A percentile compares a stretch with the other conserved stretches of the same genome.
Evolutionary conservation across 176 grass and related monocot species (phyloP).

Genomic region (Dendrocalamus sinicus): DNA sequence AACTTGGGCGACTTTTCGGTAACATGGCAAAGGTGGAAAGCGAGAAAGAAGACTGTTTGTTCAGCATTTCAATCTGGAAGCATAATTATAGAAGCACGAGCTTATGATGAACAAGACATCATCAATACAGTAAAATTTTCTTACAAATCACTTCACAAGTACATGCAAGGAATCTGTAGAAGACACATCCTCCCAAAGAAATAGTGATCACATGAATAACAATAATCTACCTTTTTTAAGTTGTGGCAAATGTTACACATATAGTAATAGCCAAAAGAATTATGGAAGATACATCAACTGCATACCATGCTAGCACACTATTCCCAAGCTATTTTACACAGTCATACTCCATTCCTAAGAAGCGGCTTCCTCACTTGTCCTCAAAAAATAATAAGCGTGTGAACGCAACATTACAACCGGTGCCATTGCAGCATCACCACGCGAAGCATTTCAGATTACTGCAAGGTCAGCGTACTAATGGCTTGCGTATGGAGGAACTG

Average conservation of each 20-base stretch:
- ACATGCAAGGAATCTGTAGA: constrained; percentile 10
- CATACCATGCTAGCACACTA: constrained; percentile 28
- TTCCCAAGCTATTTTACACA: constrained; percentile 49
- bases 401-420: not conserved
- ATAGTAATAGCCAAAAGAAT: constrained; percentile 29
- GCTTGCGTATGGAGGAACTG: constrained; percentile 20
- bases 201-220: not conserved
- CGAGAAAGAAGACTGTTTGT: not conserved
- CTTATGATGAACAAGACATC: constrained; percentile 12
- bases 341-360: constrained; percentile 27
- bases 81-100: not conserved
- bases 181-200: not conserved
- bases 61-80: not conserved
- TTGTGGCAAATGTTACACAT: constrained; percentile 30
- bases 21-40: not conserved
- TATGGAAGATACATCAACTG: constrained; percentile 16
- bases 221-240: not conserved
- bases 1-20: not conserved
- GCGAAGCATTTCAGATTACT: constrained; percentile 16
- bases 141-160: constrained; percentile 6
- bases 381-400: not conserved
- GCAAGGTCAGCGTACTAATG: not conserved
- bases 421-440: constrained; percentile 30
- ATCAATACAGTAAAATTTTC: not conserved
- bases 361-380: not conserved